Evolutionary conservation across 192 early-diverging fungal species (phyloP).

Genomic region (Coemansia brasiliensis): DNA sequence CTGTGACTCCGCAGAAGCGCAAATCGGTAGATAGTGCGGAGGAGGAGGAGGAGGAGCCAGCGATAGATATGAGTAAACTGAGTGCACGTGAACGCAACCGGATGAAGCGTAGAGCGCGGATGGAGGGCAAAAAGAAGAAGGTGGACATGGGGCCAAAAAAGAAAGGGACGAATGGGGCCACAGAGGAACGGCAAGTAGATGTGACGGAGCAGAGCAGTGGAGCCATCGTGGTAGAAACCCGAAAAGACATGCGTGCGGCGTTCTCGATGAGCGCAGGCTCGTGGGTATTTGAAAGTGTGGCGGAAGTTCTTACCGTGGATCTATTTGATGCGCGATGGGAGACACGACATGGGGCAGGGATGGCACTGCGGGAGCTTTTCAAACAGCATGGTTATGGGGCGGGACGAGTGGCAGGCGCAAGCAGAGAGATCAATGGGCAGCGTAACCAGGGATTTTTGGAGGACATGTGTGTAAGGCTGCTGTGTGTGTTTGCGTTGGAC

Average conservation of each 20-base stretch:
- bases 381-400: constrained; percentile 83
- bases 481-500: constrained; percentile 93
- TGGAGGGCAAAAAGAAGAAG: constrained; percentile 69
- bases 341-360: constrained; percentile 91
- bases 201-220: constrained; percentile 55
- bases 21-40: constrained; percentile 14
- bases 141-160: constrained; percentile 20
- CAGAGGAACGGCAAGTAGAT: constrained; percentile 10
- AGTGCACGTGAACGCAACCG: constrained; percentile 86
- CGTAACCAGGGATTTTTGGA: constrained; percentile 81
- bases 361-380: constrained; percentile 87
- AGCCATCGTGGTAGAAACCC: constrained; percentile 68
- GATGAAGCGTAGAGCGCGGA: constrained; percentile 85
- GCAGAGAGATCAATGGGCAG: constrained; percentile 58
- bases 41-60: constrained; percentile 6
- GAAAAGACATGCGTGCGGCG: constrained; percentile 21
- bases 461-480: constrained; percentile 83
- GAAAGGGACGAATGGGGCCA: neutral
- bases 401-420: constrained; percentile 64
- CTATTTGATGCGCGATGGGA: constrained; percentile 84
- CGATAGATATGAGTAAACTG: constrained; percentile 71
- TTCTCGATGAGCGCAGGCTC: constrained; percentile 57
- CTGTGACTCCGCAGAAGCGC: constrained; percentile 17
- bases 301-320: constrained; percentile 69
- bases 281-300: constrained; percentile 73